These are phyloP conservation scores for Cordyceps cicadae DNA, from an alignment of 2,329 filamentous ascomycete genomes.

Conservation along the genomic window DNA sequence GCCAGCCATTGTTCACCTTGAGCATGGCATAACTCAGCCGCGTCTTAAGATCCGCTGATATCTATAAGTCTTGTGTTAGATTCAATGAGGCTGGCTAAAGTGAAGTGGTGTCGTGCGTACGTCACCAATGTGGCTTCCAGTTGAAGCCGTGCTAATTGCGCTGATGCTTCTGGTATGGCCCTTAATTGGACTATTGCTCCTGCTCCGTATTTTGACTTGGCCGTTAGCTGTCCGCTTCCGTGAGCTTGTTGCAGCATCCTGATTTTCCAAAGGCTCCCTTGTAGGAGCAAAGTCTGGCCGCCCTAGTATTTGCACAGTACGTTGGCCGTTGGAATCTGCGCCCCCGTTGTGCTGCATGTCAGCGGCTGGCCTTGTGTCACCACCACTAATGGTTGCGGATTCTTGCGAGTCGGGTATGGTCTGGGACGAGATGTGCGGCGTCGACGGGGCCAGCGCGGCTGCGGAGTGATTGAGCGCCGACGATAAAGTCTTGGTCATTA, in stretches of 20 bases:
- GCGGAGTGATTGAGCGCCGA: not conserved
- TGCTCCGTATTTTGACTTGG: constrained; percentile 50
- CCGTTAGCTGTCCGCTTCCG: constrained; percentile 74
- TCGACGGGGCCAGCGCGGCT: not conserved
- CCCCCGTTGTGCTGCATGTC: not conserved
- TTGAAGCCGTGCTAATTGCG: constrained; percentile 51
- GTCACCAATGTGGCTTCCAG: constrained; percentile 67
- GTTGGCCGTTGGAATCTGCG: not conserved
- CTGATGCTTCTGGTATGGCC: constrained; percentile 67
- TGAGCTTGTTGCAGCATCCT: constrained; percentile 30
- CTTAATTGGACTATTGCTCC: constrained; percentile 38
- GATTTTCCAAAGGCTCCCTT: constrained; percentile 38
- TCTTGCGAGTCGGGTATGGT: constrained; percentile 12
- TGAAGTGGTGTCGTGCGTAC: constrained; percentile 39
- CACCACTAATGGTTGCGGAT: not conserved
- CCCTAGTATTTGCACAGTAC: constrained; percentile 46
- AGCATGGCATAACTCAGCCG: constrained; percentile 88
- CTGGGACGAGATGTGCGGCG: constrained; percentile 2
- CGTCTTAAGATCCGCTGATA: constrained; percentile 71
- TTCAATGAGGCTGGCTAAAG: not conserved
- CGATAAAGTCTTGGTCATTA: not conserved
- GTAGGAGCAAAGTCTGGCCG: constrained; percentile 51
- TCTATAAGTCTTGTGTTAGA: constrained; percentile 34
- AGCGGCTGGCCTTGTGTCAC: constrained; percentile 4
- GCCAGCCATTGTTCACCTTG: constrained; percentile 86